Evolutionary conservation across 805 yeast species (phyloP), one percentile per base, ranked within the genome.

Genomic region (Kodamaea laetipori): DNA sequence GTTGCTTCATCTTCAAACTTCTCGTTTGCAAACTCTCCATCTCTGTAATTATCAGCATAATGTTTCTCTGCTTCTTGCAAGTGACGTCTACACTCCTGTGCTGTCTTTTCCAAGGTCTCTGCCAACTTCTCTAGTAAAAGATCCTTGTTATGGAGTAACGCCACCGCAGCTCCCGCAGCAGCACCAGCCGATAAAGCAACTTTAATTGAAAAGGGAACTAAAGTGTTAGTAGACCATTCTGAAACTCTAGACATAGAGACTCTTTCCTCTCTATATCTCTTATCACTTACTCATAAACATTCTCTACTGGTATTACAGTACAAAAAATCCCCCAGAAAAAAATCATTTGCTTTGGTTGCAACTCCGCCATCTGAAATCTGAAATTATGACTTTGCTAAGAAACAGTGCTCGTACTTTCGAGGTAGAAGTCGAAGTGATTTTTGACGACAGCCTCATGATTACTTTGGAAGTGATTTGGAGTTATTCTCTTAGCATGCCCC

Each of bases 131-230:
- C 68, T 30, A 60, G 49, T 5, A 66, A 30, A 31, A 45, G 48
- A 34, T 66, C 70, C 48, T 50, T 56, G 41, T 66, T 64, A 41
- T 49, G 54, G 26, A 61, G 37, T 1, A 63, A 11, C 4, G 71
- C 71, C 10, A 65, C 46, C 8, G 66, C 47, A n/a, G 68, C 70
- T 3, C 71, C 71, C 4, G 58, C 45, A 1, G 66, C 40, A 5
- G 69, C 64, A 6, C 71, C 73, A 3, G 58, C 49, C 15, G 66
- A 56, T 6, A 66, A 24, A 2, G 71, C 71, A 6, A 55, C 44
- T 45, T 67, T 67, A 1, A 65, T 49, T 2, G 71, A 61, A 12
- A 62, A 41, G 6, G 71, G 70, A 27, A 64, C 71, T 64, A 30
- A 24, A 12, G 11, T 11, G 46, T 41, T 47, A 43, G 30, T 32